These are phyloP conservation scores for Paracorniculantispora psalliotae DNA, from an alignment of 2,329 filamentous ascomycete genomes.

Conservation along the genomic window DNA sequence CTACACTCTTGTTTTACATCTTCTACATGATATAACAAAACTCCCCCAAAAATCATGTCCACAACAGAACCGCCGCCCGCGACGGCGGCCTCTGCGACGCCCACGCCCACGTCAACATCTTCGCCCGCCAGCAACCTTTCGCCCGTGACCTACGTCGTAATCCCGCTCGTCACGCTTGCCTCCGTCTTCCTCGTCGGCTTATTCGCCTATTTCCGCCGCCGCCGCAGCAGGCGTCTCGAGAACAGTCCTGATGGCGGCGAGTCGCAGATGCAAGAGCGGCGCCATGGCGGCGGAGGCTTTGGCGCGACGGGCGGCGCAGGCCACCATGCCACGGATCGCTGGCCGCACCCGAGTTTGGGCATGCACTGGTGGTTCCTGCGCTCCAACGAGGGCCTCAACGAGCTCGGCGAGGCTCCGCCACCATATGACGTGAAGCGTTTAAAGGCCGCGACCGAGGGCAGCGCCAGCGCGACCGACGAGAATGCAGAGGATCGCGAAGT, in stretches of 20 bases:
- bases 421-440: constrained; percentile 45
- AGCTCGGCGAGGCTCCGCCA: constrained; percentile 60
- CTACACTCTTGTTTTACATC: neutral
- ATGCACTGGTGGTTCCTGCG: constrained; percentile 17
- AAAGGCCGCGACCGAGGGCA: constrained; percentile 7
- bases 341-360: neutral
- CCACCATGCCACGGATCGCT: neutral
- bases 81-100: neutral
- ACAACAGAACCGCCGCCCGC: constrained; percentile 1
- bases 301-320: neutral
- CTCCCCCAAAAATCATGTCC: neutral
- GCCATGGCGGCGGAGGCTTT: neutral
- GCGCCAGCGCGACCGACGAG: neutral
- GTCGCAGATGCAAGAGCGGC: constrained; percentile 12
- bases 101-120: neutral
- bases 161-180: constrained; percentile 42
- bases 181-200: constrained; percentile 33
- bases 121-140: constrained; percentile 22
- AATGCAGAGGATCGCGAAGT: neutral
- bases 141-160: constrained; percentile 53
- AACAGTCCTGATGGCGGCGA: neutral
- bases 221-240: constrained; percentile 22
- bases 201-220: constrained; percentile 41
- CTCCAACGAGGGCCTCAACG: constrained; percentile 54
- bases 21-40: neutral